Conservation (phyloP, 805 yeast genomes). For the Hanseniaspora guilliermondii region DNA sequence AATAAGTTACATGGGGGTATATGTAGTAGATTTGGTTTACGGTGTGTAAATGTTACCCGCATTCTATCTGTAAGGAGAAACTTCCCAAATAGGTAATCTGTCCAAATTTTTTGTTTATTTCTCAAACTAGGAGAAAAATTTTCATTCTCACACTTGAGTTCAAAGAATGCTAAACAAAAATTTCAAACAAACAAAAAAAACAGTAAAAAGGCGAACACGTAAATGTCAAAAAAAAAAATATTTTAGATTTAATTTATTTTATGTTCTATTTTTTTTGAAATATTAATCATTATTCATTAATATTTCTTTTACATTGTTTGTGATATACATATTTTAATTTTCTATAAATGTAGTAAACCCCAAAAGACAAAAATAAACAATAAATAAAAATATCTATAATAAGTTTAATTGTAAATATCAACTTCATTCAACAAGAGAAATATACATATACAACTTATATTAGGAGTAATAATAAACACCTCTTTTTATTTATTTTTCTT, state of each 20-base stretch:
- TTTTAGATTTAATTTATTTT: too few relatives aligned
- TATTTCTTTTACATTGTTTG: too few relatives aligned
- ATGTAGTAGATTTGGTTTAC: slow-evolving; percentile 14
- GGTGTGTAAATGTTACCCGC: background rate
- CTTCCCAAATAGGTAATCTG: background rate
- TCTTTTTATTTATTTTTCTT: background rate
- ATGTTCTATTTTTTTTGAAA: too few relatives aligned
- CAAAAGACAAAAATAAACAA: too few relatives aligned
- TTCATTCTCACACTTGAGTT: background rate
- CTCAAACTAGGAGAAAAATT: background rate
- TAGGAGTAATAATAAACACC: background rate
- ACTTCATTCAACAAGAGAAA: too few relatives aligned
- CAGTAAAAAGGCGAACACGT: background rate
- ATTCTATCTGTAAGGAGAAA: background rate
- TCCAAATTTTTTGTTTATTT: background rate
- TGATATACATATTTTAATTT: too few relatives aligned
- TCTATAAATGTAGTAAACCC: too few relatives aligned
- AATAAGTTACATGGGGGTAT: slow-evolving; percentile 55
- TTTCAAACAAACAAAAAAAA: background rate
- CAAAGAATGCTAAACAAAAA: background rate
- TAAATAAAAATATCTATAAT: too few relatives aligned
- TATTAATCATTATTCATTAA: too few relatives aligned
- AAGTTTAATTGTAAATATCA: too few relatives aligned
- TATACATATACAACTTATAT: too few relatives aligned
- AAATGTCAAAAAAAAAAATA: too few relatives aligned